Conservation (phyloP, 78 protist species). For the Dictyostelium capitatum region DNA sequence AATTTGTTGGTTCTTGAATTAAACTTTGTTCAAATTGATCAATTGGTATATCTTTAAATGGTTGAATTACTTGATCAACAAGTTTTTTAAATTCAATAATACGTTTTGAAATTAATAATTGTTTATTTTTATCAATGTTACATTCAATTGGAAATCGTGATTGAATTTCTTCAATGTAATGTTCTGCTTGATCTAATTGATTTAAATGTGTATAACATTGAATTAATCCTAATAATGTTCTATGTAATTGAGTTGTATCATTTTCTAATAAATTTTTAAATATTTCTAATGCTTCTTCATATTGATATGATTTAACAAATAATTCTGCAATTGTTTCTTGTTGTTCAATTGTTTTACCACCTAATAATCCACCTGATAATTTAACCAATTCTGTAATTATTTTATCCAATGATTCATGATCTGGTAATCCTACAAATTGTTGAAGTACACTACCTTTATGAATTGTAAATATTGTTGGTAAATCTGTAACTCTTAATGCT, state of each 20-base stretch:
- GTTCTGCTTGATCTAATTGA: neutral
- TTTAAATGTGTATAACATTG: slow-evolving; percentile 14
- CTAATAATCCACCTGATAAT: slow-evolving; percentile 21
- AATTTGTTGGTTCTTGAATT: neutral
- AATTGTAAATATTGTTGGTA: slow-evolving; percentile 9
- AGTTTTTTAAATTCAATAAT: slow-evolving; percentile 18
- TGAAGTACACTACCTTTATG: neutral
- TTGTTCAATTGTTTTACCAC: neutral
- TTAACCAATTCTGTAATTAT: neutral
- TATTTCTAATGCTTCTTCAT: slow-evolving; percentile 1
- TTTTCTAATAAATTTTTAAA: neutral
- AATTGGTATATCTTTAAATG: neutral
- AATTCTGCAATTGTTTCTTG: neutral
- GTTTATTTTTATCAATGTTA: too few relatives aligned
- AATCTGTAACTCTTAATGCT: neutral
- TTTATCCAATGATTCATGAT: neutral
- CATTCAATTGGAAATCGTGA: slow-evolving; percentile 23
- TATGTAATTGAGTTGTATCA: slow-evolving; percentile 1
- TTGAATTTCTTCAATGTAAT: neutral
- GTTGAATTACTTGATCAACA: neutral
- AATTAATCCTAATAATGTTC: neutral
- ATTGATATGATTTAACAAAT: neutral
- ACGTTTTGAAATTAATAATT: neutral
- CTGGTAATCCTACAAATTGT: slow-evolving; percentile 8
- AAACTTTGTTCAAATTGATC: neutral